Evolutionary conservation across 495 filamentous ascomycete species (phyloP).

Genomic region (Xylaria curta): DNA sequence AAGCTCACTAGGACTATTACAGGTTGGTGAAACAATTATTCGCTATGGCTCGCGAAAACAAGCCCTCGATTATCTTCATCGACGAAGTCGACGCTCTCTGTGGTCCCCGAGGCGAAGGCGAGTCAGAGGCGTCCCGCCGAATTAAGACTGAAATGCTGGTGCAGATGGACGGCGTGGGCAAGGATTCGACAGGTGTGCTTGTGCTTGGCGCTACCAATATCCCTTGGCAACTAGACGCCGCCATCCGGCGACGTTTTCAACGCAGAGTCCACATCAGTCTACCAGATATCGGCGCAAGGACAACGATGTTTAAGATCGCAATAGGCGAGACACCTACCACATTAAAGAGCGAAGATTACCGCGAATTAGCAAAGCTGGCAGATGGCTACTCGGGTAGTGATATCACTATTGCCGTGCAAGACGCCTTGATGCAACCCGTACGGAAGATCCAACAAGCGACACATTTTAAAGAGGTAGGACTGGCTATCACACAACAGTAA

Average conservation of each 20-base stretch:
- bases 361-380: conserved; percentile 75
- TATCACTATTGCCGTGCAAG: conserved; percentile 95
- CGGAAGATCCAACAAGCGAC: conserved; percentile 97
- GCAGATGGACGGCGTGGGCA: conserved; percentile 98
- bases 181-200: conserved; percentile 89
- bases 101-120: conserved; percentile 94
- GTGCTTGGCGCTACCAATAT: conserved; percentile 98
- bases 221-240: conserved; percentile 98
- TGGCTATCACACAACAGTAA: conserved; percentile 1
- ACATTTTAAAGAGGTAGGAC: conserved; percentile 89
- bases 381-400: conserved; percentile 96
- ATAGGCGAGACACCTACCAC: conserved; percentile 91
- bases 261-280: conserved; percentile 92
- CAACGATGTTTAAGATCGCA: conserved; percentile 96
- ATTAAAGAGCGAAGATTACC: conserved; percentile 77
- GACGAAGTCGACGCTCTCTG: conserved; percentile 98
- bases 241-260: conserved; percentile 96
- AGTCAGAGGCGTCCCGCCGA: conserved; percentile 93
- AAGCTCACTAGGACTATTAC: conserved; percentile 22
- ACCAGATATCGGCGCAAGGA: conserved; percentile 85
- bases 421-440: conserved; percentile 97
- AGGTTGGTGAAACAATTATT: conserved; percentile 98
- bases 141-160: conserved; percentile 99
- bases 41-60: conserved; percentile 97
- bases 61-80: conserved; percentile 98